phyloP scores from a whole-genome alignment of 2,329 filamentous ascomycete species.

The Fusarium odoratissimum region DNA sequence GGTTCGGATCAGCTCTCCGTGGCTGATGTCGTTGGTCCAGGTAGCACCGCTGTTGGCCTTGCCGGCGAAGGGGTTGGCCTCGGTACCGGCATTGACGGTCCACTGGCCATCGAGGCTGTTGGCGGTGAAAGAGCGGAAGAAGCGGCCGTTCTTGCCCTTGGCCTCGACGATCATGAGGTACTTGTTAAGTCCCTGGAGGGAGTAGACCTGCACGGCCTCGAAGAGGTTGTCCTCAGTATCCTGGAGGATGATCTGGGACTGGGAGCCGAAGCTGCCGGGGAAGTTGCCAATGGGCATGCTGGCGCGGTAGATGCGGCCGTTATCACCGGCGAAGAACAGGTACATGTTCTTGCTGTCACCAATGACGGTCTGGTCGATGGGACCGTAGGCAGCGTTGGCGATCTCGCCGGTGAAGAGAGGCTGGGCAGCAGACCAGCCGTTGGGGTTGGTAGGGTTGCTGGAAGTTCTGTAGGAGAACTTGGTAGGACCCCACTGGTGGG shows the following conservation, averaged over 20 bases:
- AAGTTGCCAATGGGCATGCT: conserved; percentile 72
- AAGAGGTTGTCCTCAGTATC: conserved; percentile 69
- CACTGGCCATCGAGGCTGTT: conserved; percentile 66
- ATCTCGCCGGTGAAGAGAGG: conserved; percentile 10
- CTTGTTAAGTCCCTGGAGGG: conserved; percentile 61
- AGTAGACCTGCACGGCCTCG: conserved; percentile 76
- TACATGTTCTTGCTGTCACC: conserved; percentile 72
- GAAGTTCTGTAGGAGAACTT: conserved; percentile 71
- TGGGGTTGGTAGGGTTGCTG: conserved; percentile 65
- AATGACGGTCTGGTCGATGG: conserved; percentile 73
- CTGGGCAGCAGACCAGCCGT: conserved; percentile 57
- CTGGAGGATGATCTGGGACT: conserved; percentile 49
- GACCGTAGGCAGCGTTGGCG: conserved; percentile 49
- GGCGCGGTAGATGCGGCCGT: conserved; percentile 73
- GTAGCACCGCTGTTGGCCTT: conserved; percentile 71
- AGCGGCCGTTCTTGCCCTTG: conserved; percentile 59
- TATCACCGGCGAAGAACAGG: conserved; percentile 75
- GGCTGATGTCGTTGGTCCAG: conserved; percentile 76
- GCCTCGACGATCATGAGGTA: conserved; percentile 78
- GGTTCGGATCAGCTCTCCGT: conserved; percentile 70
- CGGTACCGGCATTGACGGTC: conserved; percentile 68
- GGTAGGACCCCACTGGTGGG: conserved; percentile 72
- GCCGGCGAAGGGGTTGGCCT: conserved; percentile 72
- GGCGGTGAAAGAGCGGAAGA: conserved; percentile 62
- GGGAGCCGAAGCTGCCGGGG: conserved; percentile 69